Base-by-base conservation (phyloP, 306 rosid species). In the Quercus suber region DNA sequence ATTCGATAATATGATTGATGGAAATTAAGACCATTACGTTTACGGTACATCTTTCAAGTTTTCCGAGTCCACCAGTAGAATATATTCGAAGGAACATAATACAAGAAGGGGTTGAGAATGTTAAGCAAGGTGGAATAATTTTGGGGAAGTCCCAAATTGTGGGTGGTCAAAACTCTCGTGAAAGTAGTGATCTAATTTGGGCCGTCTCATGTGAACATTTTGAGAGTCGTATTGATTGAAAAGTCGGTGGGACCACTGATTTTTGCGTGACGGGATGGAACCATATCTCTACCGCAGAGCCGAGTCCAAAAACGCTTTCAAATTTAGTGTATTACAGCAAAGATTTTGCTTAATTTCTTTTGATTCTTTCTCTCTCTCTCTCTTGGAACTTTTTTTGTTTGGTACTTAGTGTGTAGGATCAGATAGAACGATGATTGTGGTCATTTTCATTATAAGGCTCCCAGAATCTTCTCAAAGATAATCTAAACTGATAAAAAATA, bases 241-340 rank as follows among this genome's bases (percentile, higher is more conserved):
- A 37, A 60, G 74, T 31, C 9, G 41, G 71, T 82, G 73, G 82
- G 88, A 83, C 83, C 84, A 79, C 55, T 68, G 73, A 69, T 81
- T 73, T 73, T 13, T 19, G 7, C 53, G 5, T 31, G 71, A 65
- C 19, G 82, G 49, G 55, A 51, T 80, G 87, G 84, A 84, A 69
- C 61, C 59, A 59, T 71, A 81, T 75, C 64, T 75, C 64, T 52
- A 28, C 65, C 67, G 75, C 41, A 13, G 71, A 77, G 81, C 76
- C 77, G 74, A 81, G 69, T 83, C 77, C 75, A 64, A 78, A 78
- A 78, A 20, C 64, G 27, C 64, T 58, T 20, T 52, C 25, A 61
- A 75, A 35, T 51, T 60, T 27, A 0, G 35, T 28, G 25, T 1
- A 60, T 61, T 76, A 80, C 84, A 79, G 84, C 84, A 76, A 85